Evolutionary conservation across 2,329 filamentous ascomycete species (phyloP), one percentile per base, ranked within the genome.

Genomic region (Coniochaeta sp.): DNA sequence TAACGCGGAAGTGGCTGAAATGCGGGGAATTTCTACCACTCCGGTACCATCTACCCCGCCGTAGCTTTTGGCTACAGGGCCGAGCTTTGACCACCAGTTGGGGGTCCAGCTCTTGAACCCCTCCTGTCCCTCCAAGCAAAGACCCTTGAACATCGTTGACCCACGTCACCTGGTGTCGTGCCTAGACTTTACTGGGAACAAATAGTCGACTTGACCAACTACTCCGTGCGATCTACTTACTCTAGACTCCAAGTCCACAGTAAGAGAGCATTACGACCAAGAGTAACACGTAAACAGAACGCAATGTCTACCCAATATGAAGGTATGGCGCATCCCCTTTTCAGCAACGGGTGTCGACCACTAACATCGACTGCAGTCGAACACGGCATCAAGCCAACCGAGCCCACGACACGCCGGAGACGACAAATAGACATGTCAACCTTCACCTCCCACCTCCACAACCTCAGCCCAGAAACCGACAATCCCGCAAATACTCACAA

Each of bases 361-460:
- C 24, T 50, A 36, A 33, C 36, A 57, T n/a, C 54, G 50, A 24
- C 60, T 59, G 6, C 64, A 88, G 85, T 88, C 70, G 85, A 88
- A 71, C 85, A 88, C 75, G 83, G 83, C 70, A 83, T 88, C 72
- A 77, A 81, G 66, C 71, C 78, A 61, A 54, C 74, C 33, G 64
- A 77, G 56, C 63, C 71, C 6, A 69, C 72, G 26, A 70, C 74
- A 57, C 73, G 75, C 61, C 74, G 74, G 57, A 77, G 77, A 11
- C 83, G 85, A 44, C 81, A 82, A 68, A 73, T 83, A 63, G 83
- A 87, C 74, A 88, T 88, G 85, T 80, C 83, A 58, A 82, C 80
- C 63, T 88, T 87, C 75, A 80, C 75, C 67, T 79, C 81, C 60
- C 80, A 84, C 69, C 81, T 86, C 62, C 74, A 80, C 70, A 79